A percentile compares a stretch with the other conserved stretches of the same genome.
These are phyloP conservation scores for Cladosporium sp. DNA, from an alignment of 2,329 filamentous ascomycete species.

Conservation along the genomic window DNA sequence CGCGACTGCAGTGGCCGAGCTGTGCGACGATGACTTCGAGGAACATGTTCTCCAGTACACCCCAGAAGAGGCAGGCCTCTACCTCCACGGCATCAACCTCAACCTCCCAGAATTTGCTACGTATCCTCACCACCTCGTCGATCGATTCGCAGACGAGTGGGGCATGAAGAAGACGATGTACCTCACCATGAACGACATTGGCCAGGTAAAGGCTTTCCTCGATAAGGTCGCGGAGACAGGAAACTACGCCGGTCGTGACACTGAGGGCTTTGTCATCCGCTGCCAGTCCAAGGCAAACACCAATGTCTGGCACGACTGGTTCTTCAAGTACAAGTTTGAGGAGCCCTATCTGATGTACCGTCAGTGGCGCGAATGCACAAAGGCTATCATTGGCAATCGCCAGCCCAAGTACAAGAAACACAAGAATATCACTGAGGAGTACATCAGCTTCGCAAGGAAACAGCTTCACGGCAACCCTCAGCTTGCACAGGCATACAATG, in stretches of 20 bases:
- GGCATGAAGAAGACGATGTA: slow-evolving; percentile 89
- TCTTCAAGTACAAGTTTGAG: slow-evolving; percentile 99
- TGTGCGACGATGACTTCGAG: slow-evolving; percentile 95
- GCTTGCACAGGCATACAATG: slow-evolving; percentile 71
- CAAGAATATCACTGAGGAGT: slow-evolving; percentile 84
- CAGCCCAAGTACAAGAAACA: slow-evolving; percentile 83
- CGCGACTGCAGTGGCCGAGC: slow-evolving; percentile 89
- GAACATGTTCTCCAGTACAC: slow-evolving; percentile 94
- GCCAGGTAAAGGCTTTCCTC: slow-evolving; percentile 75
- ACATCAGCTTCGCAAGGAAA: slow-evolving; percentile 76
- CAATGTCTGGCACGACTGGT: slow-evolving; percentile 80
- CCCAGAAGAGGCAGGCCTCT: slow-evolving; percentile 80
- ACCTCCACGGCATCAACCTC: slow-evolving; percentile 93
- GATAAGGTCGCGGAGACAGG: slow-evolving; percentile 85
- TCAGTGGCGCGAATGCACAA: slow-evolving; percentile 97
- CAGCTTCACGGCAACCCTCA: slow-evolving; percentile 69
- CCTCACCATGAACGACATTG: slow-evolving; percentile 72
- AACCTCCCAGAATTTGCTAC: slow-evolving; percentile 92
- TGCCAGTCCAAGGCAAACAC: slow-evolving; percentile 64
- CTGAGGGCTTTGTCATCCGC: slow-evolving; percentile 94
- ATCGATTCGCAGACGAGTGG: slow-evolving; percentile 87
- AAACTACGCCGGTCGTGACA: slow-evolving; percentile 85
- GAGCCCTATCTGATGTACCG: slow-evolving; percentile 98
- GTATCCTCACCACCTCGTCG: slow-evolving; percentile 78
- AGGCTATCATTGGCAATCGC: slow-evolving; percentile 76